Base-by-base conservation (phyloP, 495 filamentous ascomycete genomes). In the Chaetomidium leptoderma region DNA sequence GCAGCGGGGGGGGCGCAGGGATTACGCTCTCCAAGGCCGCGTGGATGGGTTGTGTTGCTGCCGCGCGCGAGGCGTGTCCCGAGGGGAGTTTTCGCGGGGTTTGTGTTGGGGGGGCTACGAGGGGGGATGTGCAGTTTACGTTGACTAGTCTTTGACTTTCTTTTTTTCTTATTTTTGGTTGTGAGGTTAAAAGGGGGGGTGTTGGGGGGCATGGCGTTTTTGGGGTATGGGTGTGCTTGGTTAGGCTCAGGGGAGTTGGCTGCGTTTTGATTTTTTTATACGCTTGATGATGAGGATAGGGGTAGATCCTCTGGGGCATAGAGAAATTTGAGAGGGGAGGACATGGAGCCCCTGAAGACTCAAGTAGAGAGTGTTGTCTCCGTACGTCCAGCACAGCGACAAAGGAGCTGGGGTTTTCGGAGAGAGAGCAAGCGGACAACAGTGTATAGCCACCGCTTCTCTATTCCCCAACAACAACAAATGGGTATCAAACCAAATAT, bases 11-110 rank as follows among this genome's bases (percentile, higher is more conserved):
- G 0, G 78, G 74, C 16, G 69, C 72, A 6, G 75, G 70, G 6
- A 80, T 81, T 59, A 76, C 76, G 65, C 67, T 82, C 39, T 69
- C 70, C 21, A 81, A 80, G 66, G 74, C 70, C 16, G 64, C 73
- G 5, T 83, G 79, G 81, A 75, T 78, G 66, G 60, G 67, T 45
- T 81, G 78, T 45, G 68, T 79, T 19, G 66, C 72, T n/a, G 78
- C 78, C 0, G 78, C 78, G 14, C 58, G 73, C 42, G 75, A 72
- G 32, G 66, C 74, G 8, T 81, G 78, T 67, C 76, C 76, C 7
- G 73, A 71, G 4, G 74, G 78, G 36, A 71, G 74, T 55, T 56
- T 77, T 61, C 66, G 46, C 13, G 74, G 65, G 9, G 76, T 71
- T 3, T 83, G 79, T 59, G 54, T 76, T 7, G 79, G 81, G 3